Evolutionary conservation across 1,139 yeast genomes (phyloP), one percentile per base, ranked within the genome.

Genomic region (Entelexis sorbosivorans): DNA sequence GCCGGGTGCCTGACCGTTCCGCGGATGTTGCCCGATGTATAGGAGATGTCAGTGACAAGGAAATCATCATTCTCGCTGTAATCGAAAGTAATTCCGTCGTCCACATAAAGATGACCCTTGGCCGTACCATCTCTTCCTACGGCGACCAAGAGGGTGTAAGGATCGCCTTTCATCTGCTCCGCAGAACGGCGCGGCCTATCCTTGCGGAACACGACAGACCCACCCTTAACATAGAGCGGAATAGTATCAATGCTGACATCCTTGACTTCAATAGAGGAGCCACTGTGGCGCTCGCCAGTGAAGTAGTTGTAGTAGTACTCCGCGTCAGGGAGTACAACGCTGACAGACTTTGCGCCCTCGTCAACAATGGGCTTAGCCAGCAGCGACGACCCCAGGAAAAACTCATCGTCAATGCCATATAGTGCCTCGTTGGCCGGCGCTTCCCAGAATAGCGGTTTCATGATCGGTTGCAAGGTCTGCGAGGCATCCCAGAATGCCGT

Each of bases 171-270:
- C 94, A 86, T 88, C 56, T 86, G 70, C 60, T 74, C 78, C 8
- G 91, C 69, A 0, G 95, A 84, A 58, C 98, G 75, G 64, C 99
- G 79, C 57, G 78, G 76, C 58, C 95, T 75, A 50, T 80, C 83
- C 56, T 83, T 82, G 47, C 79, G 73, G 16, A 81, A 71, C 29
- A 83, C 65, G 16, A 91, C 76, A 40, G 81, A 76, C 0, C 98
- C 98, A 26, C 95, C 94, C 60, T 79, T 78, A 24, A 85, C 68
- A 36, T 76, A 74, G 57, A 86, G 74, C 1, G 98, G 97, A 22
- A 85, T 77, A 52, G 77, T 79, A 6, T 73, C 70, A 51, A 89
- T 67, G 1, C 76, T 73, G 0, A 86, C 82, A 58, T 61, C 45
- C 67, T 67, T 8, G 6, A 45, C 13, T 5, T 34, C 19, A 11